Evolutionary conservation across 2,329 filamentous ascomycete species (phyloP).

Genomic region (Nannizziopsis barbatae): DNA sequence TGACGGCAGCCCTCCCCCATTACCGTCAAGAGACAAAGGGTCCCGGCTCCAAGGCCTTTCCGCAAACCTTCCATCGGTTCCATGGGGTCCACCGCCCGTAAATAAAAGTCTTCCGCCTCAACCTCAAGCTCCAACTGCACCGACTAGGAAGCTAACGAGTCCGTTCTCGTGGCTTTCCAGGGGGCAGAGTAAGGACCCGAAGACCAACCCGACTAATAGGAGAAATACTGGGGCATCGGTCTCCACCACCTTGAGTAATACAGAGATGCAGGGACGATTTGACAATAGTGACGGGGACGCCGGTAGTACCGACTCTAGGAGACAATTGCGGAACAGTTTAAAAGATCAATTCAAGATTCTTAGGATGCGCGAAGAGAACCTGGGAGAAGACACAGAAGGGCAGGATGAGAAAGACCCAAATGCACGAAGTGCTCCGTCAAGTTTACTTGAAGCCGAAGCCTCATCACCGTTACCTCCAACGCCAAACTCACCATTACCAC

Average conservation of each 20-base stretch:
- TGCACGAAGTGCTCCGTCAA: conserved; percentile 38
- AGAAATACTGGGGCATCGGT: conserved; percentile 73
- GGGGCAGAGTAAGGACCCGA: conserved; percentile 47
- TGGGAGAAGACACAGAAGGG: conserved; percentile 44
- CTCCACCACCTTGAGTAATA: conserved; percentile 66
- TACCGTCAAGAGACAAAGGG: conserved; percentile 27
- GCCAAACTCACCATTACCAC: conserved; percentile 38
- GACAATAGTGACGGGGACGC: conserved; percentile 50
- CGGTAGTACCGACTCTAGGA: conserved; percentile 36
- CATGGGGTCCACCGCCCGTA: conserved; percentile 53
- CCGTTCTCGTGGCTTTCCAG: conserved; percentile 80
- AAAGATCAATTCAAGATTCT: conserved; percentile 70
- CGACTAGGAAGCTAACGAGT: conserved; percentile 63
- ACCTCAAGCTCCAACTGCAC: conserved; percentile 30
- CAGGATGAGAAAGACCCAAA: conserved; percentile 35
- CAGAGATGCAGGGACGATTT: conserved; percentile 67
- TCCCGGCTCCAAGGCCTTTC: conserved; percentile 49
- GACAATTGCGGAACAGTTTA: conserved; percentile 51
- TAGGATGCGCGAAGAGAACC: conserved; percentile 61
- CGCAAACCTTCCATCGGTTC: conserved; percentile 58
- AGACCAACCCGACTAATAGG: conserved; percentile 46
- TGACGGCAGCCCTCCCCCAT: conserved; percentile 19
- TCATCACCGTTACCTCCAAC: conserved; percentile 16
- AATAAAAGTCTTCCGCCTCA: conserved; percentile 30
- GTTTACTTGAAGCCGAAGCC: conserved; percentile 32